Evolutionary conservation across 768 basidiomycete genomes (phyloP).

Genomic region (Hygrocybe coccinea): DNA sequence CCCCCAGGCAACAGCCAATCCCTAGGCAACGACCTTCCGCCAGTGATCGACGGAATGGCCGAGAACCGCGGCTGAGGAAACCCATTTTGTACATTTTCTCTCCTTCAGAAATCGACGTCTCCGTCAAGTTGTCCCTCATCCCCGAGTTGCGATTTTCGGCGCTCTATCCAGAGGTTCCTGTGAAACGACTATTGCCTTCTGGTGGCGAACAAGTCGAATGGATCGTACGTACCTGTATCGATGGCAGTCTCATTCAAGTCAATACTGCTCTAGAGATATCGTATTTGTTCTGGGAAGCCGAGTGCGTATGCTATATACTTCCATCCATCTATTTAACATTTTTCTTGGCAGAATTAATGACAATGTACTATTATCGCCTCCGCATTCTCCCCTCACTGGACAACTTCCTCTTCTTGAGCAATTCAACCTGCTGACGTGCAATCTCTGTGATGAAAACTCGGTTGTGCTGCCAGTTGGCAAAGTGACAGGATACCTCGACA

Average conservation of each 20-base stretch:
- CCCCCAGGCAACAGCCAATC: no score
- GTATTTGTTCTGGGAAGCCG: conserved; percentile 40
- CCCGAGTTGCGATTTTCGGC: conserved; percentile 32
- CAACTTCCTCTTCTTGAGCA: conserved; percentile 1
- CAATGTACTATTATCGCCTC: not conserved
- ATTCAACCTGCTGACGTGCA: conserved; percentile 10
- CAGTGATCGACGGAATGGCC: no score
- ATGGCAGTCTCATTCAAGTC: conserved; percentile 30
- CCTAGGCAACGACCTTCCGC: no score
- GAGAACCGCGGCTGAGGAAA: conserved; percentile 18
- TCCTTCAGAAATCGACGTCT: conserved; percentile 22
- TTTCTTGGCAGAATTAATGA: not conserved
- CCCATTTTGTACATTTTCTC: conserved; percentile 37
- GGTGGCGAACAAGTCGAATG: conserved; percentile 23
- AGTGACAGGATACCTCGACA: conserved; percentile 36
- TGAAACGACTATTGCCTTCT: conserved; percentile 6
- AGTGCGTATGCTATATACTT: conserved; percentile 20
- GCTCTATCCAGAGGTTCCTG: conserved; percentile 32
- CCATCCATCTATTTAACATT: not conserved
- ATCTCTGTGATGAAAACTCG: conserved; percentile 22
- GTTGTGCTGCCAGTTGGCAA: conserved; percentile 27
- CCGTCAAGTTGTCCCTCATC: conserved; percentile 29
- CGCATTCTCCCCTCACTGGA: not conserved
- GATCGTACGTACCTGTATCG: conserved; percentile 27
- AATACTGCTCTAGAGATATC: conserved; percentile 25